Base-by-base conservation (phyloP, 768 basidiomycete species). In the Leccinum uliginosum region DNA sequence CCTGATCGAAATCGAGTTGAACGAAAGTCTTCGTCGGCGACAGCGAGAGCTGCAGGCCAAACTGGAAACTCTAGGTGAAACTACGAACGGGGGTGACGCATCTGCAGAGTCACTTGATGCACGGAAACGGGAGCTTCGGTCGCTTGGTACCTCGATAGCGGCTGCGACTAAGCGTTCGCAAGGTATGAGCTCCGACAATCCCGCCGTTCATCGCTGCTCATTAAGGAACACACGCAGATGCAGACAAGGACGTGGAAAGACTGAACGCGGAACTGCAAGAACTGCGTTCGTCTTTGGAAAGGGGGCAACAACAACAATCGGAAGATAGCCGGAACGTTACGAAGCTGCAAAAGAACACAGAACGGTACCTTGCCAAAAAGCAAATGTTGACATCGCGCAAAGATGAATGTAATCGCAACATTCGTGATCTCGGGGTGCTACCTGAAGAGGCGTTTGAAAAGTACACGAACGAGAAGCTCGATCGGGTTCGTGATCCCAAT, bases 381-480 rank as follows among this genome's bases (percentile, higher is more conserved):
- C 90, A 93, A 69, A 89, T 97, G 78, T 77, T 98, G 14, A 63
- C 81, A 21, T 80, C 80, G 38, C 84, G 94, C 47, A 93, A 92
- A 69, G 96, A 98, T 56, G 96, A 98, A 65, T 95, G 93, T 68
- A 96, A 91, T 68, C 83, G 93, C 64, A 94, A 89, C 70, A 97
- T 98, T 60, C 86, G 97, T 50, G 97, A 98, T 65, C 81, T 99
- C 12, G 97, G 97, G 34, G 94, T 98, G 0, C 74, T 98, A 15
- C 97, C 97, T 1, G 95, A 98, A 73, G 96, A 98, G 71, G 97
- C 97, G 0, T 98, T 95, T 64, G 87, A 92, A 68, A 98, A 98
- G 73, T 96, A 98, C 67, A 89, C 87, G 10, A 85, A 80, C 49
- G 90, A 91, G 62, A 87, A 89, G 67, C 80, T 91, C n/a, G 93